Evolutionary conservation across 192 early-diverging fungal species (phyloP), one percentile per base, ranked within the genome.

Genomic region (Powellomyces hirtus): DNA sequence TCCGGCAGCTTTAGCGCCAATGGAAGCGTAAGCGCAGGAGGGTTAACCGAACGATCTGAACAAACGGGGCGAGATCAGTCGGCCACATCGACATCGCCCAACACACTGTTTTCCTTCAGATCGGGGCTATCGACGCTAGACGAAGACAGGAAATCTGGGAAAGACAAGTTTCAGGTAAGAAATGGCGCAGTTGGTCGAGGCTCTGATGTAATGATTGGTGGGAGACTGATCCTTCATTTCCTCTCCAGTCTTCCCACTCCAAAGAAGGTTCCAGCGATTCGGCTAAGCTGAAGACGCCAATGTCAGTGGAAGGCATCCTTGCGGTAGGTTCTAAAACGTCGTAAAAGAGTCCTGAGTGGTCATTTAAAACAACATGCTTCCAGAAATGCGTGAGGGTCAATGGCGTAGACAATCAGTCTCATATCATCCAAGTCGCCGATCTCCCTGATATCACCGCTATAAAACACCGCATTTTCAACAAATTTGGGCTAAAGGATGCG

Each of bases 401-500:
- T 50, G 91, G 91, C n/a, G 86, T 90, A 13, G 88, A 90, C 45
- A 86, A 89, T 37, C 88, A 95, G 65, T 82, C 82, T 6, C 87
- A 91, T 44, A 87, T 90, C 27, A 91, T 97, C 33, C 81, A 91
- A 45, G 87, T 96, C 24, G 82, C 86, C 33, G 83, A 86, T 64
- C 76, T 88, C 8, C 86, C 75, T 49, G 90, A 91, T 31, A 90
- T 90, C 0, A 66, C 69, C 27, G 75, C 80, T 26, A 89, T 97
- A 20, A 79, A 93, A 65, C 76, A 82, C 42, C 81, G 79, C 37
- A 86, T 97, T 3, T 74, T 92, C 42, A 81, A 84, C 64, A 93
- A 94, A 56, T 97, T 97, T 76, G 88, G 90, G 37, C 86, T 97
- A 40, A 73, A 79, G 50, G 62, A 75, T 36, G 27, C 70, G 24